Conservation (phyloP, 345 rosid genomes). For the Aquilaria yunnanensis region DNA sequence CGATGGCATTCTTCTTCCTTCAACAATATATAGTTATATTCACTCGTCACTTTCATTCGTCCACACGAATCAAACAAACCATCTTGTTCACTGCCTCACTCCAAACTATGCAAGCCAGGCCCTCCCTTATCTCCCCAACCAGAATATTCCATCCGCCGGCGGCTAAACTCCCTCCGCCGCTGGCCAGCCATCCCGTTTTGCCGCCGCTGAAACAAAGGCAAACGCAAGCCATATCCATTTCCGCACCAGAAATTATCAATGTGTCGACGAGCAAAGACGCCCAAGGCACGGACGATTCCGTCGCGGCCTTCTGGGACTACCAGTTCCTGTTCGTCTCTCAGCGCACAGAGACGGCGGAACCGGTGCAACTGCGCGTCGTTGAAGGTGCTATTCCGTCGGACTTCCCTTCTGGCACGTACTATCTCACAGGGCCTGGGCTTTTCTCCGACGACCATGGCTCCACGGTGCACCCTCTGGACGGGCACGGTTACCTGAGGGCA, state of each 20-base stretch:
- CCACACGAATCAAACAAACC: background rate
- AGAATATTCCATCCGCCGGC: background rate
- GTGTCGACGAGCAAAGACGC: conserved; percentile 2
- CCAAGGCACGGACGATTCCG: conserved; percentile 29
- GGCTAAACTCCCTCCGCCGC: conserved; percentile 15
- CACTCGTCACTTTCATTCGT: background rate
- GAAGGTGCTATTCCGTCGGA: conserved; percentile 59
- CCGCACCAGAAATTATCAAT: conserved; percentile 19
- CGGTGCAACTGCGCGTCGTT: conserved; percentile 35
- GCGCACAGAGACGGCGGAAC: conserved; percentile 48
- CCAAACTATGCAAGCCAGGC: conserved; percentile 12
- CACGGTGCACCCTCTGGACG: conserved; percentile 86
- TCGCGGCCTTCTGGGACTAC: conserved; percentile 79
- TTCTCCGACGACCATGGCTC: conserved; percentile 89
- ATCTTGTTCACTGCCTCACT: background rate
- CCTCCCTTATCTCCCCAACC: background rate
- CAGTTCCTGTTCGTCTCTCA: conserved; percentile 78
- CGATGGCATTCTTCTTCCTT: background rate
- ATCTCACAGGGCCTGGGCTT: conserved; percentile 78
- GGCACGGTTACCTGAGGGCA: conserved; percentile 85
- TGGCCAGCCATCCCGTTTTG: conserved; percentile 10
- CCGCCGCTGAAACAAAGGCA: conserved; percentile 21
- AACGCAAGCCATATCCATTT: conserved; percentile 41
- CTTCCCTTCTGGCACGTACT: conserved; percentile 84
- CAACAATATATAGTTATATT: background rate